These are phyloP conservation scores for Camillea tinctor DNA, from an alignment of 2,329 filamentous ascomycete genomes.

Conservation along the genomic window DNA sequence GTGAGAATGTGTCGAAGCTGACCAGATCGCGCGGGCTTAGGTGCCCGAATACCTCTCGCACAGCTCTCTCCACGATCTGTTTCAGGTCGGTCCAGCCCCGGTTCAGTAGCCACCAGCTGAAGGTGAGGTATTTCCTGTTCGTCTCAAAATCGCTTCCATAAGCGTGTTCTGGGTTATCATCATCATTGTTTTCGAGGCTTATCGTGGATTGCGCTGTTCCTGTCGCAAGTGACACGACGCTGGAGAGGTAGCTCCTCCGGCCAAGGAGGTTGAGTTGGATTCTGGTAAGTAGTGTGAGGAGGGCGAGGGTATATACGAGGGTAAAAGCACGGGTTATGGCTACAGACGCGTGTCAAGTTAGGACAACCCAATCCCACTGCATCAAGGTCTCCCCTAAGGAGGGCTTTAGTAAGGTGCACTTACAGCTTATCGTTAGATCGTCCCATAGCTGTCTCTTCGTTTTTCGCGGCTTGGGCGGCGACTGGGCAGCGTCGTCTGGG, in stretches of 20 bases:
- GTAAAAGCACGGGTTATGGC: constrained; percentile 90
- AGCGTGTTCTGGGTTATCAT: constrained; percentile 76
- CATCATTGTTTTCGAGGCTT: constrained; percentile 88
- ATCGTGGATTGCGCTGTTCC: constrained; percentile 74
- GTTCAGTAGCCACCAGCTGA: constrained; percentile 97
- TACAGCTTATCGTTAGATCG: constrained; percentile 93
- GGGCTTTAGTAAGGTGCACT: constrained; percentile 33
- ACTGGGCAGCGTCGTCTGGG: constrained; percentile 42
- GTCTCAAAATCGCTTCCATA: constrained; percentile 95
- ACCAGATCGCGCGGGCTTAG: constrained; percentile 88
- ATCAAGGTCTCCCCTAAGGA: background rate
- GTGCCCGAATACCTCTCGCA: constrained; percentile 84
- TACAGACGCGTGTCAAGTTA: constrained; percentile 36
- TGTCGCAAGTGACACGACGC: constrained; percentile 85
- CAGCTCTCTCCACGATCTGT: constrained; percentile 77
- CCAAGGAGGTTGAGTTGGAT: constrained; percentile 97
- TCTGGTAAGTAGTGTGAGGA: constrained; percentile 87
- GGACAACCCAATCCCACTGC: background rate
- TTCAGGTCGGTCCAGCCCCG: constrained; percentile 82
- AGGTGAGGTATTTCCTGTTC: constrained; percentile 90
- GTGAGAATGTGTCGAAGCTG: constrained; percentile 74
- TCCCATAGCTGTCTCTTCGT: constrained; percentile 96
- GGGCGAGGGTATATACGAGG: constrained; percentile 83
- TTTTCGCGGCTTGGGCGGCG: constrained; percentile 58
- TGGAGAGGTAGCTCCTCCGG: constrained; percentile 91